phyloP scores from a whole-genome alignment of 805 yeast species.

The Schwanniomyces polymorphus region DNA sequence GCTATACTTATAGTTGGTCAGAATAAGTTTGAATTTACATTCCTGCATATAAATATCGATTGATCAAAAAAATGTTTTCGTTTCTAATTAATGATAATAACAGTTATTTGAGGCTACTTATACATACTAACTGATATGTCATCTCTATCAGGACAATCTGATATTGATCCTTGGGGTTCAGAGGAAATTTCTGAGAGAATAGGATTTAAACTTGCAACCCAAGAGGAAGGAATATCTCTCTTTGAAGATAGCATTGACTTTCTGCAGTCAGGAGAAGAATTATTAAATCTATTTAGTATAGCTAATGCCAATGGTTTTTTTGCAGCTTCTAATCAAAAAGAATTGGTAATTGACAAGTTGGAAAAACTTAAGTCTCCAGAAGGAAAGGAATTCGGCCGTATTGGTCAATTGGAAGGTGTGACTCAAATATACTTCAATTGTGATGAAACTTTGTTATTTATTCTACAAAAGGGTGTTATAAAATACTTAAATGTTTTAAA shows the following conservation, averaged over 20 bases:
- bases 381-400: neutral
- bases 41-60: neutral
- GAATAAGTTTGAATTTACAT: too few relatives aligned
- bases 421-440: slow-evolving; percentile 26
- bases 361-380: neutral
- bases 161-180: slow-evolving; percentile 5
- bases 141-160: neutral
- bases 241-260: slow-evolving; percentile 26
- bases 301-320: slow-evolving; percentile 21
- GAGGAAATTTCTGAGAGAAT: slow-evolving; percentile 35
- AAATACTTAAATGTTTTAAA: slow-evolving; percentile 6
- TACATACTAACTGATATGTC: neutral
- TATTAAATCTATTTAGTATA: slow-evolving; percentile 27
- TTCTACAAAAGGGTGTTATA: slow-evolving; percentile 20
- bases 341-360: slow-evolving; percentile 5
- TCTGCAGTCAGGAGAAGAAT: slow-evolving; percentile 7
- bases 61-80: neutral
- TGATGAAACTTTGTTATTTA: slow-evolving; percentile 27
- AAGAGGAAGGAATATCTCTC: slow-evolving; percentile 22
- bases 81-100: neutral
- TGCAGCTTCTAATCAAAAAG: slow-evolving; percentile 30
- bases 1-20: neutral
- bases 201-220: slow-evolving; percentile 33
- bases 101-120: neutral
- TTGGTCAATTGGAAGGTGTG: slow-evolving; percentile 4